These are phyloP conservation scores for Gastrolobium bilobum DNA, from an alignment of 306 rosid species.

Conservation along the genomic window DNA sequence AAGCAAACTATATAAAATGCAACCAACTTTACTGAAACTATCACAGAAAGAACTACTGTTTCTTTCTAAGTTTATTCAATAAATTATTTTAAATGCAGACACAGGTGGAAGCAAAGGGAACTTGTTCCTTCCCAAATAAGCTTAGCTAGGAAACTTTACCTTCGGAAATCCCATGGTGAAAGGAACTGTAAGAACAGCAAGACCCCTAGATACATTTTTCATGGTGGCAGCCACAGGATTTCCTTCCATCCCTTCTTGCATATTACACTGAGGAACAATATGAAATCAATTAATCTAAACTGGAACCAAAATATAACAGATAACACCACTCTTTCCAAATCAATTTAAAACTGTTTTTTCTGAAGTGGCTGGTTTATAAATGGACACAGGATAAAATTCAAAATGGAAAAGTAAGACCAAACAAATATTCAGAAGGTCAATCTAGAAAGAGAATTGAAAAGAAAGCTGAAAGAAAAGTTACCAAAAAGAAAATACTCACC, in stretches of 20 bases:
- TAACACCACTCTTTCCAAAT: conserved; percentile 8
- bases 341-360: conserved; percentile 4
- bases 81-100: conserved; percentile 35
- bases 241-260: conserved; percentile 98
- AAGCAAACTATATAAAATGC: conserved; percentile 23
- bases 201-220: conserved; percentile 84
- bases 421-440: conserved; percentile 21
- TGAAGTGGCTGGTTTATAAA: background rate
- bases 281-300: conserved; percentile 7
- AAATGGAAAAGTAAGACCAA: conserved; percentile 18
- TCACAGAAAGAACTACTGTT: conserved; percentile 31
- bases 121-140: conserved; percentile 1
- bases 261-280: conserved; percentile 66
- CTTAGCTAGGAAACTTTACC: conserved; percentile 60
- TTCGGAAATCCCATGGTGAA: conserved; percentile 84
- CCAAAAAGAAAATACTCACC: conserved; percentile 59
- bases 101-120: conserved; percentile 25
- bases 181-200: conserved; percentile 93
- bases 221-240: conserved; percentile 79
- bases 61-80: background rate
- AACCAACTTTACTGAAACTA: conserved; percentile 31
- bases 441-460: conserved; percentile 36
- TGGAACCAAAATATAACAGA: conserved; percentile 15
- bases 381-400: conserved; percentile 20
- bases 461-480: conserved; percentile 10